Percentiles rank a stretch among this genome's conserved stretches.
These are phyloP conservation scores for Cladophialophora carrionii DNA, from an alignment of 2,329 filamentous ascomycete species.

Conservation along the genomic window DNA sequence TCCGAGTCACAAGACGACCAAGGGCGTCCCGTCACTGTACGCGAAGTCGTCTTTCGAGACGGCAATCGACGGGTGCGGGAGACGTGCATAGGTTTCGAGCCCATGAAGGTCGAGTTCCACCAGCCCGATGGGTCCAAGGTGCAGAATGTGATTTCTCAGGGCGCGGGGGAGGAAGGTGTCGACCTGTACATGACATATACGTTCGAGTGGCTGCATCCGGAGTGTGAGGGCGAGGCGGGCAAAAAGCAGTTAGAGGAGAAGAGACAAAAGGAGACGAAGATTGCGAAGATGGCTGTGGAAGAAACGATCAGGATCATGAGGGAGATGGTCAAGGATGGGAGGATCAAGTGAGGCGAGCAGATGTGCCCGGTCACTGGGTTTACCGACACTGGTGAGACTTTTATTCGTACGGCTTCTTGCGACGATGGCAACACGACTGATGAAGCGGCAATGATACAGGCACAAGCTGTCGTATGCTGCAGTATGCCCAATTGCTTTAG, in stretches of 20 bases:
- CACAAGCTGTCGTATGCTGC: too few species aligned
- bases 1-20: constrained; percentile 30
- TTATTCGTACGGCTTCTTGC: background rate
- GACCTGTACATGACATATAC: constrained; percentile 49
- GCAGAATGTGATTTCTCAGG: constrained; percentile 43
- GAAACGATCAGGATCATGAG: constrained; percentile 38
- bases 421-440: background rate
- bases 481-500: background rate
- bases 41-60: constrained; percentile 40
- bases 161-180: constrained; percentile 41
- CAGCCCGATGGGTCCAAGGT: constrained; percentile 39
- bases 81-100: constrained; percentile 36
- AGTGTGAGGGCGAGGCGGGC: constrained; percentile 27
- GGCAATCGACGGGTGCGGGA: constrained; percentile 37
- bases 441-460: background rate
- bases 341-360: constrained; percentile 13
- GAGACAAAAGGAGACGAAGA: constrained; percentile 31
- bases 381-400: background rate
- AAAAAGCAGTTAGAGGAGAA: constrained; percentile 21
- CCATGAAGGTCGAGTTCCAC: constrained; percentile 40
- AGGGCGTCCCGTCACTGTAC: constrained; percentile 35
- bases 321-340: constrained; percentile 37
- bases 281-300: constrained; percentile 36
- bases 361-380: background rate
- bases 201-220: constrained; percentile 48